Evolutionary conservation across 805 yeast species (phyloP), one percentile per base, ranked within the genome.

Genomic region (Lachancea waltii): DNA sequence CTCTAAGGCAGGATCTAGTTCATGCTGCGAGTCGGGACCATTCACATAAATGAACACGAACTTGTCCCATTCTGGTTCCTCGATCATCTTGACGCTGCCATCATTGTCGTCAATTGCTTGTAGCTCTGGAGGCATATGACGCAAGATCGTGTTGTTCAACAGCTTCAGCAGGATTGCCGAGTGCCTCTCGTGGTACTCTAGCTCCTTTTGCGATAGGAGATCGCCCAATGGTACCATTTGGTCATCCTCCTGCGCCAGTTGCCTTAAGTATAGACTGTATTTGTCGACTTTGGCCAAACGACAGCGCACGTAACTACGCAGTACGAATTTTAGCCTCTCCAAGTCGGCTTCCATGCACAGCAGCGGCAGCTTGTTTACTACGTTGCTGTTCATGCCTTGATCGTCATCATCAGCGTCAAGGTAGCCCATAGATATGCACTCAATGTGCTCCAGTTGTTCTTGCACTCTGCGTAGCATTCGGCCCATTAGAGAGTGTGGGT

Each of bases 271-370:
- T 4, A 83, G 64, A 18, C 85, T 69, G 58, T 64, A 79, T 45
- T 69, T 71, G 62, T 87, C 96, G 33, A 92, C 74, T 60, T 84
- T 89, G 43, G 67, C 63, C 40, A 87, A 59, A 41, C 98, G 68
- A 5, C 90, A 73, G 44, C 98, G 70, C 23, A 89, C 65, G 56
- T 86, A 90, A 10, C 85, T 72, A 36, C 97, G 64, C n/a, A 89
- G 68, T 24, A 90, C 60, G 56, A 81, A 92, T 50, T 81, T 85
- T 21, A 86, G 74, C 40, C 98, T 66, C 51, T 92, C 97, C 17
- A 92, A 70, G 49, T 92, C 97, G 10, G 94, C 81, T 54, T 92
- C 98, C 49, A 90, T 79, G 17, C 94, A 75, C 65, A 92, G 75
- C 32, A 89, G 66, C 41, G 84, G 81, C 41, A 90, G 62, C 53